Percentiles rank a stretch among this genome's conserved stretches.
Conservation (phyloP, 2,329 filamentous ascomycete genomes). For the Pochonia chlamydosporia region DNA sequence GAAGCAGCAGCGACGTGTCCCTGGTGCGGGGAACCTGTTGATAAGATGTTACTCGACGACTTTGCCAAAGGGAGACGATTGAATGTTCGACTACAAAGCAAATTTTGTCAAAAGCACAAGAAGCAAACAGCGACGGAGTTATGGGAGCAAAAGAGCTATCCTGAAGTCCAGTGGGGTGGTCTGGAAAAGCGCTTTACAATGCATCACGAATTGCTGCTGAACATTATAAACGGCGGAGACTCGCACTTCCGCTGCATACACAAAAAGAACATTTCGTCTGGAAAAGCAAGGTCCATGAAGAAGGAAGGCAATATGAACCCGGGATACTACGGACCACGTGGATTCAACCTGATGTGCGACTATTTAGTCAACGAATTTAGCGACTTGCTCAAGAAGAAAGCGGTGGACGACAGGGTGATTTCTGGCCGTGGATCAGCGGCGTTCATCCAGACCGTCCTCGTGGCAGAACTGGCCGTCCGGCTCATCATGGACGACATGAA, state of each 20-base stretch:
- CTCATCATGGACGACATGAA: slow-evolving; percentile 53
- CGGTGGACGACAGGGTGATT: slow-evolving; percentile 59
- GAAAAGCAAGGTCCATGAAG: slow-evolving; percentile 54
- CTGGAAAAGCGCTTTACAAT: slow-evolving; percentile 53
- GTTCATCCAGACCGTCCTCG: slow-evolving; percentile 69
- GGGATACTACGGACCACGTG: slow-evolving; percentile 79
- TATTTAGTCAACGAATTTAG: slow-evolving; percentile 58
- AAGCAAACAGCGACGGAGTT: slow-evolving; percentile 42
- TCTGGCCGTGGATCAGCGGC: slow-evolving; percentile 59
- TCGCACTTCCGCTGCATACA: slow-evolving; percentile 59
- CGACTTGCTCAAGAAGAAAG: slow-evolving; percentile 52
- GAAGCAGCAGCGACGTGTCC: slow-evolving; percentile 45
- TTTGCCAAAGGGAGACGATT: slow-evolving; percentile 43
- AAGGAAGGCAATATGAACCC: slow-evolving; percentile 57
- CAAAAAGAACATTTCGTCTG: slow-evolving; percentile 47
- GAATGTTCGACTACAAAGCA: slow-evolving; percentile 51
- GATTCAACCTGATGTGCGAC: slow-evolving; percentile 66
- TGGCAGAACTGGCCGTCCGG: slow-evolving; percentile 60
- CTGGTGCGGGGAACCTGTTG: slow-evolving; percentile 59
- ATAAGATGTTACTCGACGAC: slow-evolving; percentile 45
- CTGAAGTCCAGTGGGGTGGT: slow-evolving; percentile 61
- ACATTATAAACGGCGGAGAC: slow-evolving; percentile 51
- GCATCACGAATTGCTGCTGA: slow-evolving; percentile 50
- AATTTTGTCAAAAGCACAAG: slow-evolving; percentile 61
- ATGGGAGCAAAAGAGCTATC: slow-evolving; percentile 55